Conservation (phyloP, 192 early-diverging fungal species). For the Backusella psychrophila region DNA sequence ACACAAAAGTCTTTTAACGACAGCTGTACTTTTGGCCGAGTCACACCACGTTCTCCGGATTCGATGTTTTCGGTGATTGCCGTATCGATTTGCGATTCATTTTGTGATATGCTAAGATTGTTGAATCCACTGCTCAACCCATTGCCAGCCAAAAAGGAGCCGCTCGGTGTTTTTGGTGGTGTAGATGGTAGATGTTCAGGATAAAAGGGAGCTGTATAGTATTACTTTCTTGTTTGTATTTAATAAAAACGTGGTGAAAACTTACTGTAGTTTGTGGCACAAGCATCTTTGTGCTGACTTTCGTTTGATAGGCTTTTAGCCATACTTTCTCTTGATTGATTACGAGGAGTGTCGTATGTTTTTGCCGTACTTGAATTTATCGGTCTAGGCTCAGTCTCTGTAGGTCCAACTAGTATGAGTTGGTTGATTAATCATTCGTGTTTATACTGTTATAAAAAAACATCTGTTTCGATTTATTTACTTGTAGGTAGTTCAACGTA, state of each 20-base stretch:
- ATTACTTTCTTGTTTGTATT: background rate
- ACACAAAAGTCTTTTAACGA: conserved; percentile 9
- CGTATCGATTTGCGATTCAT: background rate
- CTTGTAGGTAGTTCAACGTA: background rate
- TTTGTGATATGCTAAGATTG: background rate
- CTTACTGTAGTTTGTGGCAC: background rate
- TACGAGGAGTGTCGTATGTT: background rate
- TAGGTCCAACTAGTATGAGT: background rate
- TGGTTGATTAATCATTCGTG: background rate
- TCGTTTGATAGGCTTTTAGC: background rate
- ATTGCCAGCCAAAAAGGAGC: background rate
- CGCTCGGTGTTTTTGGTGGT: conserved; percentile 3
- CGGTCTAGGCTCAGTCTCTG: background rate
- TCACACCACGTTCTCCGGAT: background rate
- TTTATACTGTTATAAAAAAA: background rate
- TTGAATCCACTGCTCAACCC: background rate
- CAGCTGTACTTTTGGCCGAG: background rate
- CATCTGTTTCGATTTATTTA: background rate
- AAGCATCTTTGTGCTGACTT: background rate
- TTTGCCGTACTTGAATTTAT: background rate
- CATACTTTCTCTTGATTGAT: background rate
- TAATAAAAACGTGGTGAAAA: background rate
- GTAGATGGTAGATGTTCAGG: conserved; percentile 4
- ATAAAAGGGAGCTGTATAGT: background rate
- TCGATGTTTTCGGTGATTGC: background rate